Evolutionary conservation across 495 filamentous ascomycete species (phyloP), one percentile per base, ranked within the genome.

Genomic region (Tricharina praecox): DNA sequence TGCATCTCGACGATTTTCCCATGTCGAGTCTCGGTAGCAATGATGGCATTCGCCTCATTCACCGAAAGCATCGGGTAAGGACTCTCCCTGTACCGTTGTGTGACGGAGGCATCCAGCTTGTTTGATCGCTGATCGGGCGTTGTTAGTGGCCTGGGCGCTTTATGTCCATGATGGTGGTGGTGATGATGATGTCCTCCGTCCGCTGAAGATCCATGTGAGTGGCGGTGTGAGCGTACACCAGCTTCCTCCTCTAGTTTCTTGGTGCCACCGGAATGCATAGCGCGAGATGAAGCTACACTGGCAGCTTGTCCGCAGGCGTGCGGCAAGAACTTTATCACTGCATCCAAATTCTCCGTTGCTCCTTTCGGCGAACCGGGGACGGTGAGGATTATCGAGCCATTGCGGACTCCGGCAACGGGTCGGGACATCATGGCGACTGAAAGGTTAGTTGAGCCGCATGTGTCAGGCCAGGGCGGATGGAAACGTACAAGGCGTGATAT

Each of bases 381-480:
- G 0, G 90, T 96, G 39, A 95, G 66, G 36, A 99, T 85, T 42
- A 99, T 64, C 4, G 85, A 78, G 51, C 77, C 78, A 51, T 86
- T 77, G 24, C 90, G 72, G 9, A 92, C 79, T 8, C 90, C 90
- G 40, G 92, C 92, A 43, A 94, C 82, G 11, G 90, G 87, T 47
- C 90, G 75, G 47, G 90, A 81, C 90, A 96, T 96, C 67, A 93
- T 77, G n/a, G 88, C 92, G 66, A 96, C 85, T 93, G 51, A 4
- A 34, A 32, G 28, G 28, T 39, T 39, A 21, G 36, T 16, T 18
- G 13, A 41, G 7, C 7, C 20, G 1, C 23, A 9, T 21, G 15
- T 35, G 34, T 49, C 37, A 23, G 45, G 32, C 11, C 43, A 33
- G 19, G 10, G n/a, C n/a, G n/a, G n/a, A n/a, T n/a, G n/a, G n/a